Evolutionary conservation across 176 grass and related monocot species (phyloP).

Genomic region (Musa troglodytarum): DNA sequence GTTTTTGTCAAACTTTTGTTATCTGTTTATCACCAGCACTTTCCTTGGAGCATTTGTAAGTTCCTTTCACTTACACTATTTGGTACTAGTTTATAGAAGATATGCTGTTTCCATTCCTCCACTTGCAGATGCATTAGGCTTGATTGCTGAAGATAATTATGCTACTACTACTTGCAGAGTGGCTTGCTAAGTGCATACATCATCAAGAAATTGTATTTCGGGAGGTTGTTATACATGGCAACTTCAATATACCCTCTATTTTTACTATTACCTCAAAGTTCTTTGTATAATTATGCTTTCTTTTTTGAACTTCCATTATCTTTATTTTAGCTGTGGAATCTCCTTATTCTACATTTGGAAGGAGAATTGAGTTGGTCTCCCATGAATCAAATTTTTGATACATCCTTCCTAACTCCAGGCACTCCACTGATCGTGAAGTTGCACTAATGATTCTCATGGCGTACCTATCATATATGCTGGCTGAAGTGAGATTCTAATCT

Average conservation of each 20-base stretch:
- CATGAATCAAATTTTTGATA: neutral
- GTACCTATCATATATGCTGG: slow-evolving; percentile 96
- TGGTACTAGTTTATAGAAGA: neutral
- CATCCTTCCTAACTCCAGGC: slow-evolving; percentile 36
- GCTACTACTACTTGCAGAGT: slow-evolving; percentile 30
- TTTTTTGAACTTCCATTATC: neutral
- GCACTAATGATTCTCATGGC: slow-evolving; percentile 98
- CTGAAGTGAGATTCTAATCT: slow-evolving; percentile 49
- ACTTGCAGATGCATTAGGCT: neutral
- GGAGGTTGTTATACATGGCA: slow-evolving; percentile 50
- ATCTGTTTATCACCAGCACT: slow-evolving; percentile 80
- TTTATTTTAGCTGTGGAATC: neutral
- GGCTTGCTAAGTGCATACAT: slow-evolving; percentile 92
- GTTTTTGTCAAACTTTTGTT: slow-evolving; percentile 63
- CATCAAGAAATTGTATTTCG: slow-evolving; percentile 93
- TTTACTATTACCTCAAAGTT: neutral
- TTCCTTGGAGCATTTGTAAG: slow-evolving; percentile 95
- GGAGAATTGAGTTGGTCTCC: neutral
- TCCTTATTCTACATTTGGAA: neutral
- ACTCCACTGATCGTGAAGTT: slow-evolving; percentile 98
- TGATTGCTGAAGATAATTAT: neutral
- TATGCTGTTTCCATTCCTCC: neutral
- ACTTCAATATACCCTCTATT: neutral
- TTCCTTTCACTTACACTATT: neutral
- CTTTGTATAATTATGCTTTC: neutral